A percentile compares a stretch with the other conserved stretches of the same genome.
Conservation (phyloP, 805 yeast genomes). For the Starmera quercuum region DNA sequence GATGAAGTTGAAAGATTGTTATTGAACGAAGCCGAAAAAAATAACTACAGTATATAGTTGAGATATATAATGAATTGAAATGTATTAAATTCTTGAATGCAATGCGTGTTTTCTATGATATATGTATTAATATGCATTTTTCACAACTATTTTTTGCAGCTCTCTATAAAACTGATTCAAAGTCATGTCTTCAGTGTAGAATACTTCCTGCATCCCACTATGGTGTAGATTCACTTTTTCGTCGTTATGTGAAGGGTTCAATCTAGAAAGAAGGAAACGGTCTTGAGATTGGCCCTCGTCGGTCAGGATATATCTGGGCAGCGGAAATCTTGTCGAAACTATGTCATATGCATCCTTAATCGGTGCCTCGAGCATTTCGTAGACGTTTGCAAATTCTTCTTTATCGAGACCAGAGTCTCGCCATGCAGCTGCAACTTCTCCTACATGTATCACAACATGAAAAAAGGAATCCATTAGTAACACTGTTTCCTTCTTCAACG, state of each 20-base stretch:
- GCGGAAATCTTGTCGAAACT: conserved; percentile 85
- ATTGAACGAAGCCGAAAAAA: conserved; percentile 52
- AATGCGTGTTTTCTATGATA: background rate
- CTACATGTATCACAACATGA: conserved; percentile 90
- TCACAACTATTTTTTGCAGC: conserved; percentile 2
- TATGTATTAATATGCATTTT: background rate
- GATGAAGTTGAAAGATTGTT: conserved; percentile 66
- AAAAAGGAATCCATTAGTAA: conserved; percentile 88
- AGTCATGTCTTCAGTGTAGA: conserved; percentile 11
- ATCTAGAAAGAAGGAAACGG: conserved; percentile 83
- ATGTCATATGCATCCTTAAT: conserved; percentile 83
- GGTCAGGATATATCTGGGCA: conserved; percentile 91
- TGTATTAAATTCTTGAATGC: background rate
- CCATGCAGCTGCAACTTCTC: conserved; percentile 88
- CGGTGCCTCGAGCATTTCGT: conserved; percentile 74
- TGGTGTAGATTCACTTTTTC: conserved; percentile 42
- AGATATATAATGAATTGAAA: background rate
- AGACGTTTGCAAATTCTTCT: conserved; percentile 77
- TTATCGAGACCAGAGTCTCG: conserved; percentile 85
- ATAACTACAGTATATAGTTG: conserved; percentile 18
- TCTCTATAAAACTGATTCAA: conserved; percentile 8
- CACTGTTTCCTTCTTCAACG: conserved; percentile 77
- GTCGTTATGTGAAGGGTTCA: conserved; percentile 85
- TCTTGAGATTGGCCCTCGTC: conserved; percentile 98
- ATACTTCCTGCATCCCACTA: conserved; percentile 3